Evolutionary conservation across 352 stramenopile species (phyloP), one percentile per base, ranked within the genome.

Genomic region (Phytophthora podocarpi): DNA sequence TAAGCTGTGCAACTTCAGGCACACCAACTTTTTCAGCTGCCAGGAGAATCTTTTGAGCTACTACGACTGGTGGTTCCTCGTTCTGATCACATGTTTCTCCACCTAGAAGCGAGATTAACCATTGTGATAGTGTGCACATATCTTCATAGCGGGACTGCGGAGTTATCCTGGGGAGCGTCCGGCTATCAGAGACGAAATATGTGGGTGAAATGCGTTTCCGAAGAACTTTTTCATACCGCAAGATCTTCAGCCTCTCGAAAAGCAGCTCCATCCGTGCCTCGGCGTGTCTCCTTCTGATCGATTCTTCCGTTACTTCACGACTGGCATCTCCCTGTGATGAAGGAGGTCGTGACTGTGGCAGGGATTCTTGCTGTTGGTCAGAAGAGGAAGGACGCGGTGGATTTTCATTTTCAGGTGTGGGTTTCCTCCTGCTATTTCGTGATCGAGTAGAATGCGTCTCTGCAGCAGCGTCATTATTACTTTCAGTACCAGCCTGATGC

Each of bases 241-340:
- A 70, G 1, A 95, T 64, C 43, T 67, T 80, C 11, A 95, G 60
- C 2, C 68, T 78, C n/a, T 93, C 85, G 31, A 87, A 90, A 41
- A 92, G 48, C 9, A 87, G 21, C 40, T 94, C 85, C 80, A 90
- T 93, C 6, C 65, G 63, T 15, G 51, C 52, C 18, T 84, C 70
- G 2, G 70, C 66, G 10, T 78, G 69, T 46, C 70, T 78, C 7
- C 57, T 59, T 31, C 43, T 64, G 7, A 70, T 42, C 1, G 59
- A 42, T 45, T 82, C 77, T 21, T 79, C 55, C 13, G 31, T 61
- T 40, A 23, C 5, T 3, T 15, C 31, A 30, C 9, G 53, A 12
- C 16, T 42, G 28, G 27, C 11, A 54, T 60, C 55, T 20, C 51
- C 49, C 26, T 82, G 64, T 7, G 75, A 76, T 8, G 75, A 86